Conservation (phyloP, 2,329 filamentous ascomycete species). For the Pyricularia pennisetigena region DNA sequence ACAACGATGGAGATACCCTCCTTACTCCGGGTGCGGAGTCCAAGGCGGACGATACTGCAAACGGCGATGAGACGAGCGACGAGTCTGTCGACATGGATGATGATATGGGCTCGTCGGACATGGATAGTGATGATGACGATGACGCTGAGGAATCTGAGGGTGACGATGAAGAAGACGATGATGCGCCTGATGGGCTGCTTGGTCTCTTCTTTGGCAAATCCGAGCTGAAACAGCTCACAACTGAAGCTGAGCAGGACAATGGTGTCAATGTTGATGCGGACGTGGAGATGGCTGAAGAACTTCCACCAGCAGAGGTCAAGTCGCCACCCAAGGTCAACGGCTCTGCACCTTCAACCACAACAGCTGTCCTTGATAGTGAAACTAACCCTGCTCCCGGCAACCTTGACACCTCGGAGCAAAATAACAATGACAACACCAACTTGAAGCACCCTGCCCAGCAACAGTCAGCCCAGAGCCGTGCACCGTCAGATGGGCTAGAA, state of each 20-base stretch:
- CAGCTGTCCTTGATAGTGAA: neutral
- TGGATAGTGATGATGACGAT: slow-evolving; percentile 31
- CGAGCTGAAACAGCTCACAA: slow-evolving; percentile 42
- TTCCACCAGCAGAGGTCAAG: neutral
- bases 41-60: neutral
- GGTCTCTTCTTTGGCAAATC: slow-evolving; percentile 50
- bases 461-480: neutral
- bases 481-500: neutral
- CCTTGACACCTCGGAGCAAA: neutral
- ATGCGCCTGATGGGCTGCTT: slow-evolving; percentile 31
- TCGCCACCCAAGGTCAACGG: slow-evolving; percentile 2
- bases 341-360: neutral
- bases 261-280: slow-evolving; percentile 12
- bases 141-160: slow-evolving; percentile 32
- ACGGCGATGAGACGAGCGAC: slow-evolving; percentile 44
- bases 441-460: neutral
- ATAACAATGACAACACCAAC: neutral
- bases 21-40: neutral
- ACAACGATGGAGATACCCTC: slow-evolving; percentile 12
- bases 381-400: neutral
- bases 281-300: slow-evolving; percentile 22
- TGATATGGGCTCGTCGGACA: slow-evolving; percentile 50
- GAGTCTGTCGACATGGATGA: slow-evolving; percentile 63
- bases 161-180: slow-evolving; percentile 28
- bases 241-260: slow-evolving; percentile 20